Evolutionary conservation across 441 rosid species (phyloP), one percentile per base, ranked within the genome.

Genomic region (Codiaeum variegatum): DNA sequence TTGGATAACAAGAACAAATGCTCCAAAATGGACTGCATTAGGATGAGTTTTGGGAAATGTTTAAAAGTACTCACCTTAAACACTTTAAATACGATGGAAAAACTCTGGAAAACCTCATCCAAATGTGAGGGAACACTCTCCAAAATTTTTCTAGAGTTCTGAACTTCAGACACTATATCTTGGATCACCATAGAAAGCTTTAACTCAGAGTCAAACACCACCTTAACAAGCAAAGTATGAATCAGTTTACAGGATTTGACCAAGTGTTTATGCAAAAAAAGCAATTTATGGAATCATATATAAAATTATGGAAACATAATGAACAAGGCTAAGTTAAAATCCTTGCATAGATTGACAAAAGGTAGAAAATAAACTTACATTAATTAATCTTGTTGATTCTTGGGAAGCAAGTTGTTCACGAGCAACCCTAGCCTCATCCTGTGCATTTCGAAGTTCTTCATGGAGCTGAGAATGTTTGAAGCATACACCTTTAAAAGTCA

Each of bases 371-470:
- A 65, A 66, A 82, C 84, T 62, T 82, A 88, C 88, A 76, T 85
- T 78, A 77, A 18, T 80, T 70, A 28, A 15, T 79, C 82, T 75
- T 66, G 71, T 78, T 78, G 74, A 80, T 73, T 80, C 88, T 72
- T 67, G 42, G 42, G 83, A 80, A 73, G 85, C 80, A 87, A 87
- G 86, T 73, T 75, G 82, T 81, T 86, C 90, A 69, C 62, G 71
- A 79, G 88, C 91, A 71, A 67, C 72, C 81, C 81, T 83, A 47
- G 89, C 86, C 81, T 90, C 90, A 74, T 86, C 88, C 73, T 70
- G 71, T 72, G 94, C 92, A 80, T 71, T 83, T 68, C 77, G 86
- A 75, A 90, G 87, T 82, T 90, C 94, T 79, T 86, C 79, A 66
- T 75, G 80, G 36, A 88, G 88, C 96, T 94, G 75, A 44, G 76